Base-by-base conservation (phyloP, 2,329 filamentous ascomycete species). In the Colletotrichum sp. region DNA sequence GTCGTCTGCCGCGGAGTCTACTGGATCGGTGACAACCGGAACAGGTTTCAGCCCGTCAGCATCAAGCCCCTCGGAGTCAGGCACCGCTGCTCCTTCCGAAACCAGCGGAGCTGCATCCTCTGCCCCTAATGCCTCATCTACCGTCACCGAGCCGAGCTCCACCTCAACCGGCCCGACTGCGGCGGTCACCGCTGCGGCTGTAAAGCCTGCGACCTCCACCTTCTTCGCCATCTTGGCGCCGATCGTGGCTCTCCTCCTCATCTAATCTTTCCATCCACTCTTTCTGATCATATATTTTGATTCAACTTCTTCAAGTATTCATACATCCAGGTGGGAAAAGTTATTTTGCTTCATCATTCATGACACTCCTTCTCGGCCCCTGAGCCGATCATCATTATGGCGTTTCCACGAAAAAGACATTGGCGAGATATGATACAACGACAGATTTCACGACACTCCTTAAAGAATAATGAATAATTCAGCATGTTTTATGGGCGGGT, bases 401-500 rank as follows among this genome's bases (percentile, higher is more conserved):
- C 31, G 61, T 59, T 21, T 69, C 51, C 47, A 63, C 15, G 31
- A 59, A 31, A 13, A 15, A 27, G 12, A 34, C 6, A n/a, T 36
- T 6, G 27, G 12, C 62, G 43, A 31, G 61, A 11, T 24, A 36
- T 34, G 27, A 29, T 67, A 62, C 29, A 21, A 62, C 34, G 24
- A 69, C 67, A 12, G 8, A 18, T 15, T 72, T 74, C 72, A 75
- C 72, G 67, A 74, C 74, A 75, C 64, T 75, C 67, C 24, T 65
- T 75, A 7, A 12, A 43, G 2, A 18, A 21, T 64, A 54, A 73
- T 55, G 58, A 67, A 67, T 75, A 69, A 51, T 74, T 65, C 31
- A 34, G 61, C 51, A 63, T 33, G 34, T 18, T 21, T 51, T 59
- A 54, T 61, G 62, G 70, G 47, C 3, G 55, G 51, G 47, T 38